Conservation (phyloP, 257 asterid species). For the Linderniella brevidens region DNA sequence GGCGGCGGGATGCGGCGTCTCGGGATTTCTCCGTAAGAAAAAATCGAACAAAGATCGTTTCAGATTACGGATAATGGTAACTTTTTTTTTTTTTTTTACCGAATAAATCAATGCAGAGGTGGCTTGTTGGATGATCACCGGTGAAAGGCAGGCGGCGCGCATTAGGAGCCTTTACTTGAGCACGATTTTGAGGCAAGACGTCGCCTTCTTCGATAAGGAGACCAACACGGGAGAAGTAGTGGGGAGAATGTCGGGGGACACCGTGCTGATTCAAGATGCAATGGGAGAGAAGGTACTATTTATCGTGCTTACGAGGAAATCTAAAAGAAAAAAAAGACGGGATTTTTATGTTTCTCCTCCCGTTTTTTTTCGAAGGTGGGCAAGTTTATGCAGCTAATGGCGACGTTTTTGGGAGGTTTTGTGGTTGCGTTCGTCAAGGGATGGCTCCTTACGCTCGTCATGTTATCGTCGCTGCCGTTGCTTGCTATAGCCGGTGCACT, state of each 20-base stretch:
- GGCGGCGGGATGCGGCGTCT: slow-evolving; percentile 52
- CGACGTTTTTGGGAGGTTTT: slow-evolving; percentile 72
- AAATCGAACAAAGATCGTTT: background rate
- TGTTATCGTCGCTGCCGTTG: slow-evolving; percentile 65
- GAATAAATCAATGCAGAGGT: no score
- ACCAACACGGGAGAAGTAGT: slow-evolving; percentile 73
- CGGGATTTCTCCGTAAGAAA: slow-evolving; percentile 58
- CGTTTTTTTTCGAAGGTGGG: slow-evolving; percentile 30
- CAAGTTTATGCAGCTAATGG: slow-evolving; percentile 49
- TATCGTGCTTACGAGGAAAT: no score
- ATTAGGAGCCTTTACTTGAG: slow-evolving; percentile 53
- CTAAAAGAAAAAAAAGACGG: no score
- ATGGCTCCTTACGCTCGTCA: slow-evolving; percentile 77
- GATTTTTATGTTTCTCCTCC: no score
- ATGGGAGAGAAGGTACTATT: slow-evolving; percentile 74
- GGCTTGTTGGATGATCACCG: slow-evolving; percentile 83
- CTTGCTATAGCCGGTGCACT: slow-evolving; percentile 54
- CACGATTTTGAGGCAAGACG: slow-evolving; percentile 61
- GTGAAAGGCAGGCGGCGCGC: slow-evolving; percentile 80
- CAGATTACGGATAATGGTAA: background rate
- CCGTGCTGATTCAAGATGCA: slow-evolving; percentile 86
- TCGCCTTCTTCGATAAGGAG: slow-evolving; percentile 70
- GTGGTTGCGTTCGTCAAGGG: slow-evolving; percentile 54
- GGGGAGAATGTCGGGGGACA: slow-evolving; percentile 87
- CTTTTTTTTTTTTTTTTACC: no score